Percentiles rank a stretch among this genome's conserved stretches.
phyloP scores from a whole-genome alignment of 176 grass and related monocot species.

The Avena atlantica region DNA sequence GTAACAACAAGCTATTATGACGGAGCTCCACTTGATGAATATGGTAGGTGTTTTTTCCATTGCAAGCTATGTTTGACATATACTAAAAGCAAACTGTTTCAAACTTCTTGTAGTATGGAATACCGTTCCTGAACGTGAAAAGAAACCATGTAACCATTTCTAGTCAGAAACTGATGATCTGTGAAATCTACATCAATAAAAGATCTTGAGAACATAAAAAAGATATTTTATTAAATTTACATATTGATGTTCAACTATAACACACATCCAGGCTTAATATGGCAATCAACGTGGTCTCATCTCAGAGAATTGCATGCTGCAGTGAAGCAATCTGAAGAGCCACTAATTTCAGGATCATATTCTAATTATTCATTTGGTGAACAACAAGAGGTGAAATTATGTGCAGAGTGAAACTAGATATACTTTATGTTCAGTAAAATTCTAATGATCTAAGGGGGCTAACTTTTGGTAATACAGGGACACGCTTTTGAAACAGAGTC shows the following conservation, averaged over 20 bases:
- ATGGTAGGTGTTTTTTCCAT: constrained; percentile 47
- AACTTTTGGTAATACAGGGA: constrained; percentile 51
- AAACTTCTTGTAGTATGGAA: neutral
- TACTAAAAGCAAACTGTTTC: constrained; percentile 2
- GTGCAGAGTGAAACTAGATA: constrained; percentile 7
- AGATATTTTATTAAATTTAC: neutral
- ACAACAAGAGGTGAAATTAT: constrained; percentile 68
- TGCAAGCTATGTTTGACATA: neutral
- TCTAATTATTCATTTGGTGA: constrained; percentile 59
- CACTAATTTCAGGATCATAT: constrained; percentile 74
- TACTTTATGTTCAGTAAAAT: neutral
- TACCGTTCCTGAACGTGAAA: neutral
- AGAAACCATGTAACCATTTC: neutral
- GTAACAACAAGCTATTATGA: constrained; percentile 73
- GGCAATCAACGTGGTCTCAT: constrained; percentile 83
- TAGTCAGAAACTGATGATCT: neutral
- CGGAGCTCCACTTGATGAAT: constrained; percentile 79
- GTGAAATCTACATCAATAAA: neutral
- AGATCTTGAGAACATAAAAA: neutral
- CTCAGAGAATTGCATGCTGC: constrained; percentile 76
- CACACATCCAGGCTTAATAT: constrained; percentile 65
- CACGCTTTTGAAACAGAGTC: constrained; percentile 71
- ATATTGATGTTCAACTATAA: constrained; percentile 10
- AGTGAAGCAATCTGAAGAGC: constrained; percentile 52
- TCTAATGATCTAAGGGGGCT: neutral